Evolutionary conservation across 352 stramenopile species (phyloP).

Genomic region (Globisporangium okanoganense): DNA sequence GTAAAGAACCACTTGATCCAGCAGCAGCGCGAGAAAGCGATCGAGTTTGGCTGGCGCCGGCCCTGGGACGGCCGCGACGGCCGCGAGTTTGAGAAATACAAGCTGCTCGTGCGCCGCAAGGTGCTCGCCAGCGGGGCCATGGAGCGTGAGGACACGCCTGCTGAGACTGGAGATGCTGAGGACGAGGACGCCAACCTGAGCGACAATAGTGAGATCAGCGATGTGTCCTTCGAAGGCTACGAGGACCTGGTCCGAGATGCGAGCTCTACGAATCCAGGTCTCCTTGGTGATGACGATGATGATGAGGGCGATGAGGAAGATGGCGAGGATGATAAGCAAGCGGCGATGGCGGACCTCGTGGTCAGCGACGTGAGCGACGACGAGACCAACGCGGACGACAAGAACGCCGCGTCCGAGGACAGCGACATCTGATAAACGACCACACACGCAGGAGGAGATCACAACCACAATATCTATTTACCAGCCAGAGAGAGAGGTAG

Average conservation of each 20-base stretch:
- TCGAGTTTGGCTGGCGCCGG: conserved; percentile 49
- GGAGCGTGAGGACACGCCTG: conserved; percentile 16
- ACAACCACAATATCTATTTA: conserved; percentile 21
- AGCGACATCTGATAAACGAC: conserved; percentile 42
- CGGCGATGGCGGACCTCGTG: conserved; percentile 31
- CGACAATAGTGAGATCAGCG: conserved; percentile 76
- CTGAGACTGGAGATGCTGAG: conserved; percentile 6
- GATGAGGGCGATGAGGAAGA: conserved; percentile 8
- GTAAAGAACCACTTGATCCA: conserved; percentile 49
- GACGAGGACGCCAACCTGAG: conserved; percentile 15
- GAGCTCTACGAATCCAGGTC: neutral
- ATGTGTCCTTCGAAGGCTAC: conserved; percentile 67
- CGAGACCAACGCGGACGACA: conserved; percentile 24
- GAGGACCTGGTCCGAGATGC: conserved; percentile 43
- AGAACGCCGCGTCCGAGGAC: conserved; percentile 45
- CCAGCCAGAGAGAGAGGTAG: neutral
- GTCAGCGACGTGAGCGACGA: conserved; percentile 50
- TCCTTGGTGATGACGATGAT: neutral
- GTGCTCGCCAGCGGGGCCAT: conserved; percentile 28
- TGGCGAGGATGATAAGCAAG: conserved; percentile 25
- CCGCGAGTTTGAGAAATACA: conserved; percentile 58
- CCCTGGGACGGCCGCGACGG: conserved; percentile 65
- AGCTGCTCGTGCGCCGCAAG: conserved; percentile 37
- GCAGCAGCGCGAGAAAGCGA: conserved; percentile 60
- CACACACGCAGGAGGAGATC: conserved; percentile 10